Evolutionary conservation across 441 rosid species (phyloP).

Genomic region (Gossypium lobatum): DNA sequence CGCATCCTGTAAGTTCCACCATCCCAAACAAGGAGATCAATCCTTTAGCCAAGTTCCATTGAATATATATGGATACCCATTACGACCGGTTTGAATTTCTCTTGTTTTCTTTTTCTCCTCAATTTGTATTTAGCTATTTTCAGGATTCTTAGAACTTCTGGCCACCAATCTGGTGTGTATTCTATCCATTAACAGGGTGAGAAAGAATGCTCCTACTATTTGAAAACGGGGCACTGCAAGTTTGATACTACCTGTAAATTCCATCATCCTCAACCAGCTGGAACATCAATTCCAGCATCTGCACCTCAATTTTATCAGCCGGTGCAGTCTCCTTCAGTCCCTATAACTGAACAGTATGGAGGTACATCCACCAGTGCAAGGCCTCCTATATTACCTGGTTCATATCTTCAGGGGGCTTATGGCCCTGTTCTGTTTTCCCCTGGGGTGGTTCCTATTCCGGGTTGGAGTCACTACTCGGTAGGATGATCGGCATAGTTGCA

Average conservation of each 20-base stretch:
- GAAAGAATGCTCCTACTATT: conserved; percentile 91
- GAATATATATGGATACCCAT: conserved; percentile 74
- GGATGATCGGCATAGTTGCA: conserved; percentile 13
- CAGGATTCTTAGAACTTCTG: background rate
- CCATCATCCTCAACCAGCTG: conserved; percentile 93
- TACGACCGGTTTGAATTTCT: conserved; percentile 54
- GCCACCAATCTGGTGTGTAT: background rate
- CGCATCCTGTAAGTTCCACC: conserved; percentile 97
- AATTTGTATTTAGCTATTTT: background rate
- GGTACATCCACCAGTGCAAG: conserved; percentile 59
- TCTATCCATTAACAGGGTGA: conserved; percentile 47
- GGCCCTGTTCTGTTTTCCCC: conserved; percentile 74
- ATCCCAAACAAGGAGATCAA: conserved; percentile 78
- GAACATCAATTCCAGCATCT: conserved; percentile 55
- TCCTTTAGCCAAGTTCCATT: conserved; percentile 56
- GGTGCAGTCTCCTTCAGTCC: conserved; percentile 83
- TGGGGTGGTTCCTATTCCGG: conserved; percentile 69
- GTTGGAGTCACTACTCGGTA: conserved; percentile 95
- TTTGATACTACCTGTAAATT: conserved; percentile 89
- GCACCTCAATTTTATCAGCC: conserved; percentile 87
- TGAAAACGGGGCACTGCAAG: conserved; percentile 98
- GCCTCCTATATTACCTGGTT: conserved; percentile 63
- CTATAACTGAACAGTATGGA: conserved; percentile 64
- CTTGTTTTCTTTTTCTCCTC: conserved; percentile 5
- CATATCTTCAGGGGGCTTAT: conserved; percentile 78